phyloP scores from a whole-genome alignment of 2,329 filamentous ascomycete genomes.

The Cladosporium phlei region DNA sequence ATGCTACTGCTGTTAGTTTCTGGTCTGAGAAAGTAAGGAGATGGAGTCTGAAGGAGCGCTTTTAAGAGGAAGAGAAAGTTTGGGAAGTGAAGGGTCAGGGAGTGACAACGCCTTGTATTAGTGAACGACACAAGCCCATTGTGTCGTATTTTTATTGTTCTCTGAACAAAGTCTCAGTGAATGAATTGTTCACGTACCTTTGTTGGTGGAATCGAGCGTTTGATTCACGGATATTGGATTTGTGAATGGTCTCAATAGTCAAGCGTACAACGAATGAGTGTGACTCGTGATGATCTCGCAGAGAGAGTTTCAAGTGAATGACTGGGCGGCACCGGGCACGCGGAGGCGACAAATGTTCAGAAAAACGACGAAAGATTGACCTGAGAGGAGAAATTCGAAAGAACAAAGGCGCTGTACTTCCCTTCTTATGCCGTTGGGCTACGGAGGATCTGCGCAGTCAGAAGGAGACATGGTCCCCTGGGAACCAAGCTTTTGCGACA shows the following conservation, averaged over 20 bases:
- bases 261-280: constrained; percentile 10
- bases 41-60: no score
- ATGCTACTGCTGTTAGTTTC: no score
- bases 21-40: no score
- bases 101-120: neutral
- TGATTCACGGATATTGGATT: constrained; percentile 1
- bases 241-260: constrained; percentile 4
- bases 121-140: neutral
- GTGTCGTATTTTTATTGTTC: neutral
- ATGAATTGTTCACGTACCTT: constrained; percentile 1
- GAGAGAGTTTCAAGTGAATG: constrained; percentile 14
- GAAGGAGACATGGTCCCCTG: constrained; percentile 7
- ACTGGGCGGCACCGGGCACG: constrained; percentile 17
- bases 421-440: constrained; percentile 11
- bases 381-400: neutral
- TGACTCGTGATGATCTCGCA: constrained; percentile 12
- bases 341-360: constrained; percentile 3
- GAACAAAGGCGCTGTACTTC: constrained; percentile 9
- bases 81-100: no score
- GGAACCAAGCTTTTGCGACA: constrained; percentile 9
- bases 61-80: no score
- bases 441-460: constrained; percentile 11
- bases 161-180: neutral
- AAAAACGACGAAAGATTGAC: constrained; percentile 10
- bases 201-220: neutral